phyloP scores from a whole-genome alignment of 2,329 filamentous ascomycete genomes.

The Ophiostoma perfectum region DNA sequence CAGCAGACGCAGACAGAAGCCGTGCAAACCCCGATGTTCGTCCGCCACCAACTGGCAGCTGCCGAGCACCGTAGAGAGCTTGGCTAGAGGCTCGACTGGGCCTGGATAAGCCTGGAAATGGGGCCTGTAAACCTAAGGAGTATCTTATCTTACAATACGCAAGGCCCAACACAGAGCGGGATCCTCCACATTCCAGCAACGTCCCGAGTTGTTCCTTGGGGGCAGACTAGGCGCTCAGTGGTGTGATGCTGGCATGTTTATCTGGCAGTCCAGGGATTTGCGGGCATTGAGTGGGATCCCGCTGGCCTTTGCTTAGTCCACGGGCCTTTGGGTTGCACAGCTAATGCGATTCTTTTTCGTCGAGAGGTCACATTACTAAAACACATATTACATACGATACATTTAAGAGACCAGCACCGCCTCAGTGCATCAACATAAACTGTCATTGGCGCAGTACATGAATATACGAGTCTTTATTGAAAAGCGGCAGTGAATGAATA shows the following conservation, averaged over 20 bases:
- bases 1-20: slow-evolving; percentile 16
- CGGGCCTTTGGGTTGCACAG: no score
- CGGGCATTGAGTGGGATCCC: slow-evolving; percentile 1
- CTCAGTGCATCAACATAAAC: neutral
- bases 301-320: neutral
- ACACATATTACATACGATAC: no score
- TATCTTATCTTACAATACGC: no score
- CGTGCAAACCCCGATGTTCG: slow-evolving; percentile 26
- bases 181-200: neutral
- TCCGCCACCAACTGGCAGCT: slow-evolving; percentile 16
- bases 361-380: no score
- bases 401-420: neutral
- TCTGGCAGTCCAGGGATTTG: slow-evolving; percentile 6
- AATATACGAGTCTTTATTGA: neutral
- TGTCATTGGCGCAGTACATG: neutral
- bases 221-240: neutral
- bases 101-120: neutral
- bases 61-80: neutral
- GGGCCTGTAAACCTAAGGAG: no score
- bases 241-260: slow-evolving; percentile 2
- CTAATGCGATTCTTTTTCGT: neutral
- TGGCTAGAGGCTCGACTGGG: neutral
- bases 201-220: slow-evolving; percentile 1
- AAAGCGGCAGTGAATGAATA: neutral
- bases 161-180: neutral